Evolutionary conservation across 257 asterid species (phyloP), one percentile per base, ranked within the genome.

Genomic region (Gentiana dahurica): DNA sequence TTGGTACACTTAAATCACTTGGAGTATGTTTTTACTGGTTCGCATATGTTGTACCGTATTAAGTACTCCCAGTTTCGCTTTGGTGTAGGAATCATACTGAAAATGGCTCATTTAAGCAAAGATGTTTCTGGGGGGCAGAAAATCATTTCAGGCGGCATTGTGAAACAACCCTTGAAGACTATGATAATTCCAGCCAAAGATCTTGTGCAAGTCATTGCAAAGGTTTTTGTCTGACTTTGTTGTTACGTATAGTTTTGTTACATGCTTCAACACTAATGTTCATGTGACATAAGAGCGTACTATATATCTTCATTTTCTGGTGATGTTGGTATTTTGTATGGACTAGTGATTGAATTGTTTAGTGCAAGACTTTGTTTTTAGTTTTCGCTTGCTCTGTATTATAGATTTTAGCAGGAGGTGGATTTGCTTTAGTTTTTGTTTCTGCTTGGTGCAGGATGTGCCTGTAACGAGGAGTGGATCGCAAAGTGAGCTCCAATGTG

Each of bases 171-270:
- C 53, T 65, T 78, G 13, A 75, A 57, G 78, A 85, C 91, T 63
- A 65, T 92, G 63, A 80, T 92, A 59, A 79, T 92, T 64, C 81
- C 81, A 53, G 75, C 89, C 56, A 70, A 74, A 71, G 99, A 92
- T 68, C 88, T 92, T 64, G 85, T 83, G 75, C 99, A 92, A 83
- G 81, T 92, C 71, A 75, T 68, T 64, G 95, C 94, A n/a, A 92
- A 88, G 99, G 99, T 91, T 69, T 32, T 24, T 57, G 41, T 58
- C 32, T 52, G 43, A 15, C 3, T 39, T 9, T 32, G 8, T 12
- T 9, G 46, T 13, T 3, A 3, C 43, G 12, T 24, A 32, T 44
- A 41, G 37, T 39, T 36, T 24, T 7, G 44, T 41, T 12, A 33
- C 12, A 15, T 24, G 36, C 4, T n/a, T 15, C 24, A 49, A 13